phyloP scores from a whole-genome alignment of 371 early-diverging fungal species.

The Conidiobolus incongruus region DNA sequence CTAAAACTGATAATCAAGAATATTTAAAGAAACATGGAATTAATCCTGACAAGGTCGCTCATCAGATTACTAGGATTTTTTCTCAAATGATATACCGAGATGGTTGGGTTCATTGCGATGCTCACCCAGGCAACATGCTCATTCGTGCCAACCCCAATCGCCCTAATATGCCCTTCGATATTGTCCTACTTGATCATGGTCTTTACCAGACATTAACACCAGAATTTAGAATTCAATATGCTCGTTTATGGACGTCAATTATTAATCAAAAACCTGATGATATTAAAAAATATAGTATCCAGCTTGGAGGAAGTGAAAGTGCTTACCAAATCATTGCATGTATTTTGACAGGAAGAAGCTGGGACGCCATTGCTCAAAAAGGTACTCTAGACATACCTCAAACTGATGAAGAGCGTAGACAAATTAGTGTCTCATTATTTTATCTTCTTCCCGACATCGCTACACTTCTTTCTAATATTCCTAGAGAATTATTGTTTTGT shows the following conservation, averaged over 20 bases:
- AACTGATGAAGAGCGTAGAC: slow-evolving; percentile 18
- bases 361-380: slow-evolving; percentile 29
- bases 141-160: slow-evolving; percentile 18
- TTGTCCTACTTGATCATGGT: slow-evolving; percentile 83
- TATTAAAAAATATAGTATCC: slow-evolving; percentile 27
- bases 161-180: slow-evolving; percentile 35
- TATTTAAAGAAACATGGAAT: slow-evolving; percentile 43
- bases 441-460: slow-evolving; percentile 42
- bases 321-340: slow-evolving; percentile 61
- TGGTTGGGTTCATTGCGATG: slow-evolving; percentile 61
- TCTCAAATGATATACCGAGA: slow-evolving; percentile 78
- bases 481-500: slow-evolving; percentile 52
- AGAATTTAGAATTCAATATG: slow-evolving; percentile 65
- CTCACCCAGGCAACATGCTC: slow-evolving; percentile 56
- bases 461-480: slow-evolving; percentile 49
- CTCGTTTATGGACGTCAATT: slow-evolving; percentile 64
- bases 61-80: slow-evolving; percentile 45
- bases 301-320: slow-evolving; percentile 35
- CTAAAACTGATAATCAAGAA: slow-evolving; percentile 43
- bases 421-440: slow-evolving; percentile 17
- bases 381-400: slow-evolving; percentile 17
- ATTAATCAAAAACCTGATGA: slow-evolving; percentile 48
- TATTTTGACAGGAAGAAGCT: slow-evolving; percentile 67
- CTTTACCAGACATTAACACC: slow-evolving; percentile 57
- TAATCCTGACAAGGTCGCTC: slow-evolving; percentile 45